Base-by-base conservation (phyloP, 2,329 filamentous ascomycete genomes). In the Biscogniauxia marginata region DNA sequence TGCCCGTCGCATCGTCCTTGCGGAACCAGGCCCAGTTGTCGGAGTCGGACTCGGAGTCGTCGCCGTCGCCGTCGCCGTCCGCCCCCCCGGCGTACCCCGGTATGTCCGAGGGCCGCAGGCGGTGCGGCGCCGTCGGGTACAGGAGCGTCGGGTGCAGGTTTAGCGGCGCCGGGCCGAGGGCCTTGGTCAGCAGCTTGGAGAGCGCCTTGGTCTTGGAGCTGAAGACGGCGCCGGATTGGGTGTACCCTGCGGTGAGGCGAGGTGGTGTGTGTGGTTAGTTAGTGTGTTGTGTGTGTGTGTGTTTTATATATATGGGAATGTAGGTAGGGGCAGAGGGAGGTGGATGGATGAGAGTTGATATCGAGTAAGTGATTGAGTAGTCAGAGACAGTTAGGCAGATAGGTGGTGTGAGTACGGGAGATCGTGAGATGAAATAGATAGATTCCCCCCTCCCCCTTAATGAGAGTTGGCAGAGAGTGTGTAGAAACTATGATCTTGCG, bases 171-270 rank as follows among this genome's bases (percentile, higher is more conserved):
- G 63, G 58, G 7, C 84, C 82, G 61, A 97, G 88, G 23, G 84
- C 77, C 70, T 96, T 96, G 58, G 79, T 73, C 55, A 97, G 82
- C 53, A 87, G 79, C 73, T 97, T 96, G 66, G 92, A 85, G 1
- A 97, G 79, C 9, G 91, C 91, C 72, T 91, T 90, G 47, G 91
- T 96, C 77, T 97, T 97, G 72, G 88, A 84, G 71, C 85, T 88
- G 83, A 97, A 97, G 61, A 92, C 79, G 3, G 87, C 74, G 3
- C 93, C 92, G 23, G 90, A 96, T 79, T 98, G 93, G 7, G 93
- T 96, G 82, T 87, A 97, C 73, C 93, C 89, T 87, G 46, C 7
- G 55, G 9, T 25, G 47, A 44, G 39, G 16, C n/a, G 54, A 39
- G 55, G n/a, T 4, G 30, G n/a, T 39, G 11, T 6, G n/a, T 49